Base-by-base conservation (phyloP, 441 rosid genomes). In the Adansonia gregorii region DNA sequence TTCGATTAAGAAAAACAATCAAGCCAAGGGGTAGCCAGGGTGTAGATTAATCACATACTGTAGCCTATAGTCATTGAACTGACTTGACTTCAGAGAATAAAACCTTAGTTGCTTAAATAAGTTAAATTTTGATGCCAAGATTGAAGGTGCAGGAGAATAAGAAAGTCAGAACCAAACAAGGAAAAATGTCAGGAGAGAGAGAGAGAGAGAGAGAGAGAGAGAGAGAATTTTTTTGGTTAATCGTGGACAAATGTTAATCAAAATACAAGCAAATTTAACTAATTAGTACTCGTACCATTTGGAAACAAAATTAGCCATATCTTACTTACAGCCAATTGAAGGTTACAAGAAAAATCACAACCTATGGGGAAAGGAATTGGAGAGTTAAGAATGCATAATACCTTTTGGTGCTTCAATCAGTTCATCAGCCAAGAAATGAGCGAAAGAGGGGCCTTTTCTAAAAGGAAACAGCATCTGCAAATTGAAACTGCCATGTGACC, bases 401-500 rank as follows among this genome's bases (percentile, higher is more conserved):
- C 10, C 64, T 20, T 35, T 12, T 59, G 65, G n/a, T 61, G 66
- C 66, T 10, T 27, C 3, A 24, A 61, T 61, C 66, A 11, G 41
- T 27, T 61, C 66, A 22, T 59, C 65, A 39, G 43, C 43, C 43
- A 39, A 39, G 43, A 51, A 55, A 55, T 58, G 31, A 45, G 35
- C 35, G 31, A 43, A 41, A 73, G 76, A 73, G 14, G 24, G 19
- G 19, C 72, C 35, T 27, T 51, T 55, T 65, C 14, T 3, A 58
- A 58, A 3, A 7, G 63, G 31, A 58, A 51, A 55, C 59, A 24
- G 55, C 72, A 79, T 72, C 75, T 27, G 43, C 58, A 45, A 4
- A 45, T 45, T 45, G 55, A 56, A 35, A 22, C 75, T 64, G 12
- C 59, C 41, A 20, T 3, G n/a, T 52, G 48, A 22, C 78, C 83